Evolutionary conservation across 495 filamentous ascomycete genomes (phyloP), one percentile per base, ranked within the genome.

Genomic region (Echria macrotheca): DNA sequence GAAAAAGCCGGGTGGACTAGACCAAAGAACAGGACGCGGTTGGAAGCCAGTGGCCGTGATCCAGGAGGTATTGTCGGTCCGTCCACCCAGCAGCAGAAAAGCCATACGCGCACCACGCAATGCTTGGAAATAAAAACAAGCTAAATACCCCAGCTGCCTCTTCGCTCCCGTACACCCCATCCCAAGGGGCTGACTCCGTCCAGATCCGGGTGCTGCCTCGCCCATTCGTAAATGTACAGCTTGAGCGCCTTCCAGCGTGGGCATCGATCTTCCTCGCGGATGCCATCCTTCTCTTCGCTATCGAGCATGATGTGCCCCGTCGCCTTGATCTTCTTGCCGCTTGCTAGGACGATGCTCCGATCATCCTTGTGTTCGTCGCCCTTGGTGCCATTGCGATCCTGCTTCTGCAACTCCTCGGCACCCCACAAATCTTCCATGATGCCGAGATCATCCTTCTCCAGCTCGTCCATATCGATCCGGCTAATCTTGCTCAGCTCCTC

Each of bases 221-320:
- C 89, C 90, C 90, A 95, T 62, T 94, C 87, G 44, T 71, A 69
- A 32, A 96, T 84, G 58, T 96, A 96, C 24, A 81, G 45, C 55
- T 82, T 82, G 28, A 96, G 70, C 14, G 89, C 89, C 57, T 75
- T 79, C 90, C 90, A 96, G 38, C 90, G 74, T 45, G 78, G 77
- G 60, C 74, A 56, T 49, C 70, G 56, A 19, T 69, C 63, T 50
- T 71, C 64, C 44, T 72, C 68, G 6, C 50, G 58, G 15, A 60
- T 61, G 25, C 54, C 60, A 11, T 62, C 61, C 47, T 49, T 59
- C 28, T 68, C 68, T 45, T 71, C 68, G 29, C 56, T 56, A 24
- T 66, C 60, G 15, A 66, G 54, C 60, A 66, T 66, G 52, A 66
- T 64, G 17, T 66, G 61, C 0, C 63, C 63, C 17, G 53, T 62